These are phyloP conservation scores for Mycena haematopus DNA, from an alignment of 768 basidiomycete species.

Conservation along the genomic window DNA sequence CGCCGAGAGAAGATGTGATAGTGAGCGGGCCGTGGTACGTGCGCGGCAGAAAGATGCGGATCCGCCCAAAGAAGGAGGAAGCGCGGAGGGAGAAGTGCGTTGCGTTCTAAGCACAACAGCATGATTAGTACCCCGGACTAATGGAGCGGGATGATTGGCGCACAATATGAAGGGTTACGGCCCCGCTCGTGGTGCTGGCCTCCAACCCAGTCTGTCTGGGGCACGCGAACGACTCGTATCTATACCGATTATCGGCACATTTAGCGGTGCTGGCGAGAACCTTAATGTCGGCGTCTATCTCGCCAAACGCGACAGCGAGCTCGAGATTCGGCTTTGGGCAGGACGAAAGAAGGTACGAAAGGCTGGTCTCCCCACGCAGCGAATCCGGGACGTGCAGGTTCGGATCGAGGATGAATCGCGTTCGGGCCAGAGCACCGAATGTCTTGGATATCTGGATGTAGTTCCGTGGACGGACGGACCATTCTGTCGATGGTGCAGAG, in stretches of 20 bases:
- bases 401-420: slow-evolving; percentile 1
- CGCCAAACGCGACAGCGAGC: background rate
- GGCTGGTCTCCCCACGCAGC: background rate
- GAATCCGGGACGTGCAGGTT: slow-evolving; percentile 1
- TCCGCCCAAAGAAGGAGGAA: background rate
- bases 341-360: no score
- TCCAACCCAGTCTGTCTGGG: background rate
- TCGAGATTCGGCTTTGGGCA: slow-evolving; percentile 1
- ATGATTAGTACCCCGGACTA: background rate
- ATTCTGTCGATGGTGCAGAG: background rate
- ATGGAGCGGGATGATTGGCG: background rate
- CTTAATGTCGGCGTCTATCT: background rate
- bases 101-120: background rate
- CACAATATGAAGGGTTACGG: slow-evolving; percentile 2
- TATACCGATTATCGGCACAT: background rate
- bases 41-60: slow-evolving; percentile 11
- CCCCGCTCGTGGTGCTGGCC: background rate
- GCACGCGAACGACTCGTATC: background rate
- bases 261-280: background rate
- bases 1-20: slow-evolving; percentile 2
- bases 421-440: background rate
- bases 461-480: background rate
- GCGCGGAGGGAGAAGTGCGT: slow-evolving; percentile 2
- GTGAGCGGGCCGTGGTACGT: slow-evolving; percentile 18
- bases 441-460: slow-evolving; percentile 3